phyloP scores from a whole-genome alignment of 2,329 filamentous ascomycete genomes.

The Cadophora luteo-olivacea region DNA sequence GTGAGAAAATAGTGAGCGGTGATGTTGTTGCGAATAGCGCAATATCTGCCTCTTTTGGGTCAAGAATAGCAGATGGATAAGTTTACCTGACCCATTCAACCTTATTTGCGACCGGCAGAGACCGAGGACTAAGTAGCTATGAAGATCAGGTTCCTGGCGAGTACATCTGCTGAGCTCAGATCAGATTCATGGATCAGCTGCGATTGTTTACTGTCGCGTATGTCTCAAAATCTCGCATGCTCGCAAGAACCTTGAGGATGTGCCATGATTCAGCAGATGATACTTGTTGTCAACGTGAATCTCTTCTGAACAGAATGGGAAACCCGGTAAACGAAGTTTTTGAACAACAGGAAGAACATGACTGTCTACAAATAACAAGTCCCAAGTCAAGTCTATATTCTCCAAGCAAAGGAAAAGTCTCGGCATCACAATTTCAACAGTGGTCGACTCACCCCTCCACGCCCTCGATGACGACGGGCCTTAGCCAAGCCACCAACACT shows the following conservation, averaged over 20 bases:
- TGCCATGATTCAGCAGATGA: too few relatives aligned
- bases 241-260: too few relatives aligned
- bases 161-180: neutral
- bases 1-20: neutral
- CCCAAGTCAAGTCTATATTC: neutral
- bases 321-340: too few relatives aligned
- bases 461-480: neutral
- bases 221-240: neutral
- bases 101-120: neutral
- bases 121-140: neutral
- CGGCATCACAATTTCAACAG: neutral
- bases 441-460: neutral
- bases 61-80: neutral
- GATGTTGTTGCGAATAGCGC: neutral
- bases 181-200: constrained; percentile 5
- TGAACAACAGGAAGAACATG: too few relatives aligned
- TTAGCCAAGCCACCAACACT: neutral
- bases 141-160: neutral
- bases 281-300: too few relatives aligned
- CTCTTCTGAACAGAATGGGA: too few relatives aligned
- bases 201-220: constrained; percentile 12
- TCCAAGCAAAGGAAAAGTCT: neutral
- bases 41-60: neutral
- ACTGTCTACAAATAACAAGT: too few relatives aligned
- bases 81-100: too few relatives aligned